Percentiles rank a stretch among this genome's conserved stretches.
These are phyloP conservation scores for Dactylellina leptospora DNA, from an alignment of 2,329 filamentous ascomycete species.

Conservation along the genomic window DNA sequence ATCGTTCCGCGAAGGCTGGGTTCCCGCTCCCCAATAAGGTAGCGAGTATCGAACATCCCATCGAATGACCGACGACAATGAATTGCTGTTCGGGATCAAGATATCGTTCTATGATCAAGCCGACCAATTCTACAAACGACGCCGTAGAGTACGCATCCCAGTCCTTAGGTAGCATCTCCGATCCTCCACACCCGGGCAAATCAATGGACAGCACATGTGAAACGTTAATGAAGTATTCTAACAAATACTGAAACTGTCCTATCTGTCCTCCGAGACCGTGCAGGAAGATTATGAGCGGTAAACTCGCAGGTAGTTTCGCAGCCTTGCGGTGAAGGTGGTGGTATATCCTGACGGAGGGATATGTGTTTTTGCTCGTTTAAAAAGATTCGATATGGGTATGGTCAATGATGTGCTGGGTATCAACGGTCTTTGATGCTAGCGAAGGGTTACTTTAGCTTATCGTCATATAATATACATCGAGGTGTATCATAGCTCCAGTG, in stretches of 20 bases:
- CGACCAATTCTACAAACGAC: slow-evolving; percentile 77
- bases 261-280: slow-evolving; percentile 93
- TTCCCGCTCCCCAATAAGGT: slow-evolving; percentile 59
- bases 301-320: slow-evolving; percentile 77
- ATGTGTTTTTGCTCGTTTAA: slow-evolving; percentile 74
- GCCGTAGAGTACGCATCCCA: slow-evolving; percentile 84
- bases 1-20: slow-evolving; percentile 38
- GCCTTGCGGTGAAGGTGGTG: slow-evolving; percentile 82
- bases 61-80: slow-evolving; percentile 85
- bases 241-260: slow-evolving; percentile 82
- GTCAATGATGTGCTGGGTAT: slow-evolving; percentile 50
- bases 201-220: slow-evolving; percentile 89
- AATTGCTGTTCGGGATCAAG: slow-evolving; percentile 73
- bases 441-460: slow-evolving; percentile 14
- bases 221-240: slow-evolving; percentile 82
- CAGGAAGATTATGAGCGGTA: slow-evolving; percentile 88
- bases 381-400: slow-evolving; percentile 65
- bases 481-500: not conserved
- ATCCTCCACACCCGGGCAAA: slow-evolving; percentile 86
- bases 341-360: slow-evolving; percentile 81
- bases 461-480: not conserved
- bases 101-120: slow-evolving; percentile 76
- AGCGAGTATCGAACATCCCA: slow-evolving; percentile 83
- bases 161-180: slow-evolving; percentile 73
- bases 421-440: slow-evolving; percentile 39